These are phyloP conservation scores for Urochloa ruziziensis DNA, from an alignment of 176 grass and related monocot species.

Conservation along the genomic window DNA sequence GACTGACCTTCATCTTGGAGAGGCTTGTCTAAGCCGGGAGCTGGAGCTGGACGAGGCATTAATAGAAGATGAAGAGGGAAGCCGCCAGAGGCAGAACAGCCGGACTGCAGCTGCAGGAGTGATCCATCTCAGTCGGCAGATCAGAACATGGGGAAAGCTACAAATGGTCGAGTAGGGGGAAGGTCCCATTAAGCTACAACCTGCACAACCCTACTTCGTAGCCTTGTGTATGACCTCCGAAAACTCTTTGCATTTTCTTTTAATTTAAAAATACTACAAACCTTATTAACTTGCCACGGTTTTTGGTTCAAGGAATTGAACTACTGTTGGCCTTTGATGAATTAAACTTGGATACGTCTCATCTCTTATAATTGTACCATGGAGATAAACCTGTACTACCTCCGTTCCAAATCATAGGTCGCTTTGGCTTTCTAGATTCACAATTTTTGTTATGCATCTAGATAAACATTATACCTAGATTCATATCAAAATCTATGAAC, in stretches of 20 bases:
- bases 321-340: neutral
- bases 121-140: constrained; percentile 56
- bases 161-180: constrained; percentile 47
- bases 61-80: constrained; percentile 47
- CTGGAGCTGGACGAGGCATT: constrained; percentile 24
- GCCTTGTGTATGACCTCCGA: neutral
- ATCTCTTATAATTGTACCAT: too few species aligned
- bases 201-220: neutral
- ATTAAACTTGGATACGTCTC: neutral
- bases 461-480: too few species aligned
- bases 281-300: neutral
- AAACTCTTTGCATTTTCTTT: neutral
- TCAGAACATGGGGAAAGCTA: constrained; percentile 62
- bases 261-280: neutral
- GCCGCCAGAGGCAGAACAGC: constrained; percentile 20
- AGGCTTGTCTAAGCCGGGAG: constrained; percentile 24
- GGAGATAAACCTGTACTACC: too few species aligned
- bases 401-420: too few species aligned
- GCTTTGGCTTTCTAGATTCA: too few species aligned
- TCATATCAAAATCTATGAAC: neutral
- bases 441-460: too few species aligned
- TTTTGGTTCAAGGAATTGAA: neutral
- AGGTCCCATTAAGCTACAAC: constrained; percentile 17
- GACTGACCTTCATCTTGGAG: constrained; percentile 72
- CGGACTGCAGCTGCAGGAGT: constrained; percentile 24